A percentile compares a stretch with the other conserved stretches of the same genome.
phyloP scores from a whole-genome alignment of 495 filamentous ascomycete species.

The Aspergillus asperescens region DNA sequence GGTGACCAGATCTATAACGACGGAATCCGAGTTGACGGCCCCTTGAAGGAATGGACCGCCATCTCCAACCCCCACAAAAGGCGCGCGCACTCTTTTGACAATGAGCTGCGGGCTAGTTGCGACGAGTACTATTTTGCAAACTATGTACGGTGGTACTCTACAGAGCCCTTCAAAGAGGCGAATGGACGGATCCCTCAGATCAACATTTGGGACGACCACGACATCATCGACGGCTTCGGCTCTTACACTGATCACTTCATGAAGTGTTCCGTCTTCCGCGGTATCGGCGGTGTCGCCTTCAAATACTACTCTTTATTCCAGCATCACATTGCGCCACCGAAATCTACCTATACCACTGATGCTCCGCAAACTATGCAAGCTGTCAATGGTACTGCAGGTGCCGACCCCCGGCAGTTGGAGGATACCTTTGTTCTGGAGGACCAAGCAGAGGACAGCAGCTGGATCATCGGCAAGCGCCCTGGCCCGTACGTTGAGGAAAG shows the following conservation, averaged over 20 bases:
- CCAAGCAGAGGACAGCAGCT: slow-evolving; percentile 60
- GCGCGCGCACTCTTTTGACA: slow-evolving; percentile 68
- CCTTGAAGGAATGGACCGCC: slow-evolving; percentile 71
- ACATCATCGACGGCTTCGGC: slow-evolving; percentile 90
- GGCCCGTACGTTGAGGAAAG: slow-evolving; percentile 77
- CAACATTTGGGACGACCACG: slow-evolving; percentile 94
- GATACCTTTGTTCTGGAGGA: slow-evolving; percentile 62
- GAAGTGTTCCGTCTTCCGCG: slow-evolving; percentile 83
- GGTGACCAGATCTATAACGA: slow-evolving; percentile 97
- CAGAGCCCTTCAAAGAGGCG: slow-evolving; percentile 73
- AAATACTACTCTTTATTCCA: slow-evolving; percentile 96
- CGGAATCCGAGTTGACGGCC: slow-evolving; percentile 75
- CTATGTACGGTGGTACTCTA: slow-evolving; percentile 82
- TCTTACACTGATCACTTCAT: slow-evolving; percentile 93
- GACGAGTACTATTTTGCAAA: slow-evolving; percentile 89
- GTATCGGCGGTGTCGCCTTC: slow-evolving; percentile 79
- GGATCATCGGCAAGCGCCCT: slow-evolving; percentile 69
- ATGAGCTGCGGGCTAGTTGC: slow-evolving; percentile 65
- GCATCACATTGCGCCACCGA: slow-evolving; percentile 79
- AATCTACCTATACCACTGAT: slow-evolving; percentile 75
- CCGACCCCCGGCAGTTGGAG: slow-evolving; percentile 61
- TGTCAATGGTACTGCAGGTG: slow-evolving; percentile 44
- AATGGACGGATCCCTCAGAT: slow-evolving; percentile 87
- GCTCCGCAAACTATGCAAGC: slow-evolving; percentile 49
- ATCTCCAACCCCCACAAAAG: slow-evolving; percentile 80